phyloP scores from a whole-genome alignment of 2,329 filamentous ascomycete species.

The Aspergillus sp. region DNA sequence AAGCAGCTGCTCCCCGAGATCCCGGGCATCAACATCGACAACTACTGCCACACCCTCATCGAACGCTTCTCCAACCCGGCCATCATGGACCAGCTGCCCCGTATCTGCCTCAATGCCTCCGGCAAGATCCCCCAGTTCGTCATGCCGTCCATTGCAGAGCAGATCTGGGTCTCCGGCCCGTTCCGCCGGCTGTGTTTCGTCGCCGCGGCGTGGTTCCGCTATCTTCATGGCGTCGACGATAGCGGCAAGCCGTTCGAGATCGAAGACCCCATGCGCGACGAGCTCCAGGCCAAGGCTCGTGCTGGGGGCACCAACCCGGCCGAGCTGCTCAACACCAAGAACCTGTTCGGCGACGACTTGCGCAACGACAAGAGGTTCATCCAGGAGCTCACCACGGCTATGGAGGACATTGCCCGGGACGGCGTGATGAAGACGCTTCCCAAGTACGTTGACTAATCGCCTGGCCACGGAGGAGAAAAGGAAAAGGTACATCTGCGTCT shows the following conservation, averaged over 20 bases:
- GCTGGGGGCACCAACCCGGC: conserved; percentile 36
- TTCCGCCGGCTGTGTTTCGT: conserved; percentile 42
- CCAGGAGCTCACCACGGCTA: conserved; percentile 37
- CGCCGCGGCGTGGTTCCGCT: conserved; percentile 43
- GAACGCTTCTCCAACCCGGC: conserved; percentile 49
- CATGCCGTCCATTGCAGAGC: conserved; percentile 31
- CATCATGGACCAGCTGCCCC: conserved; percentile 47
- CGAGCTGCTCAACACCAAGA: conserved; percentile 38
- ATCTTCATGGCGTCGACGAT: conserved; percentile 44
- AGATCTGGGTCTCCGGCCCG: conserved; percentile 38
- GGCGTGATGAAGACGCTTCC: conserved; percentile 43
- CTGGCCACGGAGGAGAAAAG: conserved; percentile 3
- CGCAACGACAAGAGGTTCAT: conserved; percentile 41
- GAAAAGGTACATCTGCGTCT: conserved; percentile 5
- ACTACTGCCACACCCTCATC: conserved; percentile 46
- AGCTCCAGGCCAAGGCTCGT: conserved; percentile 39
- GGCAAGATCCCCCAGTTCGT: conserved; percentile 45
- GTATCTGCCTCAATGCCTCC: conserved; percentile 43
- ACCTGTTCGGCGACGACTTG: conserved; percentile 45
- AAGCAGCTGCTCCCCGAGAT: conserved; percentile 45
- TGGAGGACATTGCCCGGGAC: conserved; percentile 40
- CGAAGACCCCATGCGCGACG: conserved; percentile 43
- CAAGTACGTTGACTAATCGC: conserved; percentile 37
- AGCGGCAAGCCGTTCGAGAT: conserved; percentile 31
- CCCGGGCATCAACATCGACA: conserved; percentile 42